Evolutionary conservation across 2,329 filamentous ascomycete species (phyloP), one percentile per base, ranked within the genome.

Genomic region (Calycina herbarum): DNA sequence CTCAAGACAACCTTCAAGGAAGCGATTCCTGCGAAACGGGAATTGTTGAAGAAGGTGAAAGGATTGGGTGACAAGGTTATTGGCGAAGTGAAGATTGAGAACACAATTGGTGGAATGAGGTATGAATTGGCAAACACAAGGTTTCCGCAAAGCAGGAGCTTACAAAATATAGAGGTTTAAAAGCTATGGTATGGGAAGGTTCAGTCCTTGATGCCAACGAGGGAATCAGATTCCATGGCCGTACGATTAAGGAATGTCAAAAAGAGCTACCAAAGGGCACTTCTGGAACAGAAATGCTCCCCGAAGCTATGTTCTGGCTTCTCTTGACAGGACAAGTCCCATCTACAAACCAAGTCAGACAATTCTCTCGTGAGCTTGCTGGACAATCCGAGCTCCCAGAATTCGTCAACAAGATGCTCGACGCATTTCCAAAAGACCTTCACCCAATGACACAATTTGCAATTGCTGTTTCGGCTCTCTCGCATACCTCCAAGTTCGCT

Each of bases 281-380:
- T 66, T 87, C 91, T 2, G 93, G 94, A 74, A 96, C 93, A 5
- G 94, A 98, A 82, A 99, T 98, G 95, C 86, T 98, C 13, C 95
- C 95, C 59, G 95, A 99, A 81, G 89, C 94, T 79, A 99, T 99
- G 95, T 99, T 99, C 85, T 99, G 95, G 95, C 88, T 98, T 54
- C 88, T 99, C 61, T 84, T 99, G 73, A 99, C 95, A 10, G 95
- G 95, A 66, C 86, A 96, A 79, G 91, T 98, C 27, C 95, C 95
- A 29, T 92, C 91, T 1, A 90, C 89, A 27, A 82, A 82, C 68
- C 95, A 99, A 79, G 87, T 95, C 69, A 91, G 94, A 74, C 83
- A 81, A 57, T 88, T 99, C 73, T 96, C 93, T 58, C 87, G 89
- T 66, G 90, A 98, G 78, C 84, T 98, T 29, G 95, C 95, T 61